These are phyloP conservation scores for Trematosphaeria pertusa DNA, from an alignment of 2,329 filamentous ascomycete species.

Conservation along the genomic window DNA sequence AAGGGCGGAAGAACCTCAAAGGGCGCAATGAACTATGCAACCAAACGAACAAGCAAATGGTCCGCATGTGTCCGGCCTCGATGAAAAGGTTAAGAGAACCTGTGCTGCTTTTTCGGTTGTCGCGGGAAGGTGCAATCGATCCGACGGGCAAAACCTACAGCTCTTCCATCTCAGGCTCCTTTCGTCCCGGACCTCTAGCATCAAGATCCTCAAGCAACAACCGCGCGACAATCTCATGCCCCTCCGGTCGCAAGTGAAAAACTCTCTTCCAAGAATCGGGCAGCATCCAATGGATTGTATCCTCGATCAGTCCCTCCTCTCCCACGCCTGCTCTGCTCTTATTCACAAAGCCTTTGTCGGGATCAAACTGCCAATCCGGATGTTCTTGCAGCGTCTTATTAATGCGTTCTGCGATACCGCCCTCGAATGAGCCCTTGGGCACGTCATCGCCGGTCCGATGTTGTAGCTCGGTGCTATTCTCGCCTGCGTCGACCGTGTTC, in stretches of 20 bases:
- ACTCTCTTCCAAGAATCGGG: conserved; percentile 41
- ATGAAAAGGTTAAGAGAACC: no score
- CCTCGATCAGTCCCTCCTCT: conserved; percentile 21
- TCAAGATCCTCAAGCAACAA: conserved; percentile 30
- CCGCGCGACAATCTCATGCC: conserved; percentile 32
- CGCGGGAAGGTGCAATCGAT: no score
- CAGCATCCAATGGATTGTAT: conserved; percentile 37
- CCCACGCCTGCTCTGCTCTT: conserved; percentile 16
- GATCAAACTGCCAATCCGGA: conserved; percentile 35
- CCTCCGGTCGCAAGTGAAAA: conserved; percentile 36
- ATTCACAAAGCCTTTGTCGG: conserved; percentile 31
- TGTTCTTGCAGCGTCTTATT: conserved; percentile 33
- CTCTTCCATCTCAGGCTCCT: conserved; percentile 8
- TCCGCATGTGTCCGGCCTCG: no score
- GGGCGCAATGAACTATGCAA: no score
- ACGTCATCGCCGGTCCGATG: conserved; percentile 30
- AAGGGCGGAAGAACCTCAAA: no score
- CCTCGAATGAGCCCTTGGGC: conserved; percentile 32
- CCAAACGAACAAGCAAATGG: no score
- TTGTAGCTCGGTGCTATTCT: conserved; percentile 26
- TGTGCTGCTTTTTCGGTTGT: no score
- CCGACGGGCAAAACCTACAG: no score
- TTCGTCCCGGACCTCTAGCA: neutral
- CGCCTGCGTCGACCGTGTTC: conserved; percentile 35
- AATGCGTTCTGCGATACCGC: conserved; percentile 29